Evolutionary conservation across 1,284 basidiomycete species (phyloP), one percentile per base, ranked within the genome.

Genomic region (Naganishia cerealis): DNA sequence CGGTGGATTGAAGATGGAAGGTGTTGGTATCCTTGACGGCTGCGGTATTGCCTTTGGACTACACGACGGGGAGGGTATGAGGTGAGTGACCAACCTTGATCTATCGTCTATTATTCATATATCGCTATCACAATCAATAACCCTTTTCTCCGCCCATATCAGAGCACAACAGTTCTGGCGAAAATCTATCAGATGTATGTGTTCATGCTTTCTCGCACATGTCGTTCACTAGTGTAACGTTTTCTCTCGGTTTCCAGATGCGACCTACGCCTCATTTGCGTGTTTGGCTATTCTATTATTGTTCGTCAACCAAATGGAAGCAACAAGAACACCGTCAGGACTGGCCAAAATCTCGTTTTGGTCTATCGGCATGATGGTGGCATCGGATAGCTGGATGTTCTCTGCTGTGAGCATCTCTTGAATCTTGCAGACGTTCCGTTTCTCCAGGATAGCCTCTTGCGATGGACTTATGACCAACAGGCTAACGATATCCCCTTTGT

Each of bases 381-480:
- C 88, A 2, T 85, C 90, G 15, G 92, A 94, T 75, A 86, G 88
- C 0, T 87, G 92, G 57, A 87, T 90, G 0, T 93, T 93, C 75
- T 88, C 89, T 29, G 88, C 88, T 2, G 84, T 84, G 70, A 42
- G 83, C 73, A 9, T 36, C n/a, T 38, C 18, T 13, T 18, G 43
- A 21, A 48, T 26, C 6, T 54, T 15, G 16, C 15, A 18, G 16
- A 12, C 42, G 10, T 42, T 2, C 29, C 39, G 16, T 40, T 26
- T 39, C 38, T 9, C 21, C 10, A 40, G 29, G 26, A 46, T 46
- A 7, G n/a, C 57, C 57, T 26, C 48, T 70, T 33, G 62, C 21
- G 21, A 9, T 46, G 21, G 46, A n/a, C 15, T 38, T 52, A n/a
- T 15, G 26, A 21, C 10, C 15, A 10, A n/a, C 15, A 36, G 1